These are phyloP conservation scores for Nakazawaea ambrosiae DNA, from an alignment of 805 yeast species.

Conservation along the genomic window DNA sequence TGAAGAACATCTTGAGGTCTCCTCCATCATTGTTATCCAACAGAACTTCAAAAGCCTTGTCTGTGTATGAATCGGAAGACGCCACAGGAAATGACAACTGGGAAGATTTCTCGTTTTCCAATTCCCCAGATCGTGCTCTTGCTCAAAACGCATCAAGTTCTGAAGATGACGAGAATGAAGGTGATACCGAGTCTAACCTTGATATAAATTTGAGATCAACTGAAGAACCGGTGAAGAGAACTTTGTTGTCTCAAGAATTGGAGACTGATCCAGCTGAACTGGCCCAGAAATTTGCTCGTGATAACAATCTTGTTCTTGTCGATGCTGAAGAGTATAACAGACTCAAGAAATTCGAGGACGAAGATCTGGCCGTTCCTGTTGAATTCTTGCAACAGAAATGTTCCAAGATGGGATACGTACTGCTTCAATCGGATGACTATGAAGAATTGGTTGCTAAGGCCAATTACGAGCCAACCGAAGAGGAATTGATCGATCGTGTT, in stretches of 20 bases:
- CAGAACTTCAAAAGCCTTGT: conserved; percentile 12
- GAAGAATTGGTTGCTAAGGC: conserved; percentile 17
- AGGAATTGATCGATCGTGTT: conserved; percentile 12
- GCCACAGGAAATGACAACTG: conserved; percentile 18
- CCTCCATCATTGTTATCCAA: too few relatives aligned
- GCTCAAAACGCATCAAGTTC: conserved; percentile 7
- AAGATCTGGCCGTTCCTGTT: conserved; percentile 19
- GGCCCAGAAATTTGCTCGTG: conserved; percentile 5
- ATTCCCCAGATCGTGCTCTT: conserved; percentile 1
- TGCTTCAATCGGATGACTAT: conserved; percentile 16
- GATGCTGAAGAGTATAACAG: conserved; percentile 16
- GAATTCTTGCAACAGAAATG: conserved; percentile 14
- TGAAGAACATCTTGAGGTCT: conserved; percentile 11
- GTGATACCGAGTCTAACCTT: neutral
- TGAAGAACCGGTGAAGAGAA: neutral
- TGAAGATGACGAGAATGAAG: conserved; percentile 16
- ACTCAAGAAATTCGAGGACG: conserved; percentile 12
- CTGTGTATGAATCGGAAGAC: conserved; percentile 18
- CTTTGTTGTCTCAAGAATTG: conserved; percentile 15
- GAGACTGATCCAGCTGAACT: conserved; percentile 6
- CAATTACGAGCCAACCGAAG: conserved; percentile 14
- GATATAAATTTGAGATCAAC: too few relatives aligned
- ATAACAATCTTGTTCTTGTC: conserved; percentile 18
- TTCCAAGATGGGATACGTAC: conserved; percentile 15
- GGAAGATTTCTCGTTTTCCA: conserved; percentile 15